Evolutionary conservation across 2,329 filamentous ascomycete species (phyloP).

Genomic region (Ciborinia camelliae): DNA sequence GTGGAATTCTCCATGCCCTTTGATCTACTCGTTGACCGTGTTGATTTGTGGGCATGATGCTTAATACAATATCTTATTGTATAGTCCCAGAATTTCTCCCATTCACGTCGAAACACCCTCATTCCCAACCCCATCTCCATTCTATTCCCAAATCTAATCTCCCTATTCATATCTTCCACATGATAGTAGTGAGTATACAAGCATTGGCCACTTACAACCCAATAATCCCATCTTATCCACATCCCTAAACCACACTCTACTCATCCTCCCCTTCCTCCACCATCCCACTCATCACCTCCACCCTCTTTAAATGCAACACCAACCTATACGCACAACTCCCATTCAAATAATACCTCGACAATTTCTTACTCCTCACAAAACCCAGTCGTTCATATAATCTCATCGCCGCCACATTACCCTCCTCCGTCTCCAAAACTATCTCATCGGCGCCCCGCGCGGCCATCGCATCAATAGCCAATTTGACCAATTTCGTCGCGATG

Average conservation of each 20-base stretch:
- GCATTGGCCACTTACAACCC: neutral
- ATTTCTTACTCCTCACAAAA: constrained; percentile 85
- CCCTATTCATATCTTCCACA: neutral
- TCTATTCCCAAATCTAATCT: neutral
- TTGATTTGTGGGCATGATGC: neutral
- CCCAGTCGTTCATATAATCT: constrained; percentile 90
- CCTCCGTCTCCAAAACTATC: constrained; percentile 93
- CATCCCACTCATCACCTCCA: constrained; percentile 32
- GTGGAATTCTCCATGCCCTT: neutral
- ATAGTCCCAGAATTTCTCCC: neutral
- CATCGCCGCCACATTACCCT: constrained; percentile 85
- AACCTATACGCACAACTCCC: constrained; percentile 92
- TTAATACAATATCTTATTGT: neutral
- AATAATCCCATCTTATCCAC: neutral
- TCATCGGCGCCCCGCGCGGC: constrained; percentile 79
- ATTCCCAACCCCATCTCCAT: neutral
- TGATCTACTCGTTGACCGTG: neutral
- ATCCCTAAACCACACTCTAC: neutral
- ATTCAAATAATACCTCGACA: constrained; percentile 95
- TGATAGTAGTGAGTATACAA: neutral
- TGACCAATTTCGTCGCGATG: constrained; percentile 85
- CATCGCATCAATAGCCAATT: constrained; percentile 90
- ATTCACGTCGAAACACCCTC: neutral
- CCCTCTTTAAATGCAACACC: constrained; percentile 55
- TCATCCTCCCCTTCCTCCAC: neutral